Evolutionary conservation across 305 asterid genomes (phyloP).

Genomic region (Coffea humblotiana): DNA sequence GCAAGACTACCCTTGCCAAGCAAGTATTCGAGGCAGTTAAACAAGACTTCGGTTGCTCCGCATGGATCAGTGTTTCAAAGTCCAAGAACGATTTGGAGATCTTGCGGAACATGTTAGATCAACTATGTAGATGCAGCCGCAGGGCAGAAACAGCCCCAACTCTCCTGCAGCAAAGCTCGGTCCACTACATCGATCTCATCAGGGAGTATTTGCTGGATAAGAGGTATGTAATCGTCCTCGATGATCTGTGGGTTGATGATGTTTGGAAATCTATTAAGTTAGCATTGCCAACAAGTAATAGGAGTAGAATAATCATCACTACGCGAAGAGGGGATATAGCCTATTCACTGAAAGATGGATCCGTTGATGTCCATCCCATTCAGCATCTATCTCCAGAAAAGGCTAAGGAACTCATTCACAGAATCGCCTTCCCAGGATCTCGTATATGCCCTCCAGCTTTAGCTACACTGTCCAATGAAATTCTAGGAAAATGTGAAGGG

Average conservation of each 20-base stretch:
- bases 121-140: background rate
- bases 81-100: background rate
- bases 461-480: background rate
- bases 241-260: constrained; percentile 18
- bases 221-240: constrained; percentile 25
- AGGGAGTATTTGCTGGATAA: background rate
- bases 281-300: constrained; percentile 13
- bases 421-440: constrained; percentile 4
- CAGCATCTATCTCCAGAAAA: constrained; percentile 10
- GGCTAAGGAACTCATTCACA: constrained; percentile 16
- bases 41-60: constrained; percentile 16
- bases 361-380: background rate
- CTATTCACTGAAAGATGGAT: background rate
- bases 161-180: background rate
- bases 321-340: constrained; percentile 25
- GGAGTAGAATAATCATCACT: constrained; percentile 25
- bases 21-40: constrained; percentile 20
- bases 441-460: constrained; percentile 3
- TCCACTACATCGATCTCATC: background rate
- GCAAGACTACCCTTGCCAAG: constrained; percentile 27
- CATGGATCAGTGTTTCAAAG: constrained; percentile 20
- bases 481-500: constrained; percentile 21
- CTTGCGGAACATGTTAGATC: background rate
- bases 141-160: background rate
- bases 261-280: constrained; percentile 14